Percentiles rank a stretch among this genome's conserved stretches.
Conservation (phyloP, 208 protist species). For the Leishmania mexicana region DNA sequence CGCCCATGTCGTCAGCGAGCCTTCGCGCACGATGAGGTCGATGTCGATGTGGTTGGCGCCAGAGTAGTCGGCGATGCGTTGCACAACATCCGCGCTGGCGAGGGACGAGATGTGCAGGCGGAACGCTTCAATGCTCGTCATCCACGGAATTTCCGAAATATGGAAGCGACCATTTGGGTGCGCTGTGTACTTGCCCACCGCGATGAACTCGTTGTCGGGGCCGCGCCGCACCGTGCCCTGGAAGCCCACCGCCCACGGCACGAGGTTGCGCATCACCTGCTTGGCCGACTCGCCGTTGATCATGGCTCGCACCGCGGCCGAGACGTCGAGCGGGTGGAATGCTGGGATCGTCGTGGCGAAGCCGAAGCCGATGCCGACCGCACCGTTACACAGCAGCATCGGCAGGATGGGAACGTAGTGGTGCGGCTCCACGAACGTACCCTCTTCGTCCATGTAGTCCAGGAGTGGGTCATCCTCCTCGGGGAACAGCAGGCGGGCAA, state of each 20-base stretch:
- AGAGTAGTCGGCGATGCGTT: conserved; percentile 90
- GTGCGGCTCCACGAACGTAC: conserved; percentile 97
- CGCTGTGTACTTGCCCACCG: conserved; percentile 68
- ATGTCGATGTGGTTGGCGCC: conserved; percentile 92
- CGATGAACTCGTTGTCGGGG: conserved; percentile 71
- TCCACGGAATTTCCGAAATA: conserved; percentile 76
- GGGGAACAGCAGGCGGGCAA: conserved; percentile 97
- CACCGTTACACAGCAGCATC: conserved; percentile 99
- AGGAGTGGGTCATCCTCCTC: conserved; percentile 97
- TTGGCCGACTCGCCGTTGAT: conserved; percentile 86
- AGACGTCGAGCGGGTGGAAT: conserved; percentile 97
- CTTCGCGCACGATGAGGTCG: conserved; percentile 78
- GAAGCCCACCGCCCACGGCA: conserved; percentile 98
- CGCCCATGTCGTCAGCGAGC: conserved; percentile 55
- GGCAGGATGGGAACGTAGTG: conserved; percentile 99
- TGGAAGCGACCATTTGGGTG: conserved; percentile 75
- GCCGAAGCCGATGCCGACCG: conserved; percentile 99
- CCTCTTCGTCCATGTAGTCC: conserved; percentile 98
- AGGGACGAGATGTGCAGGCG: conserved; percentile 74
- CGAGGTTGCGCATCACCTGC: conserved; percentile 72
- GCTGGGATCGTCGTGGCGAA: conserved; percentile 94
- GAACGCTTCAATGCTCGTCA: conserved; percentile 77
- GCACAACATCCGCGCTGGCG: conserved; percentile 75
- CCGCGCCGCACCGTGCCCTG: conserved; percentile 83
- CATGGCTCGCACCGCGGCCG: conserved; percentile 86